Evolutionary conservation across 1,139 yeast species (phyloP).

Genomic region (Sugiyamaella pinicola): DNA sequence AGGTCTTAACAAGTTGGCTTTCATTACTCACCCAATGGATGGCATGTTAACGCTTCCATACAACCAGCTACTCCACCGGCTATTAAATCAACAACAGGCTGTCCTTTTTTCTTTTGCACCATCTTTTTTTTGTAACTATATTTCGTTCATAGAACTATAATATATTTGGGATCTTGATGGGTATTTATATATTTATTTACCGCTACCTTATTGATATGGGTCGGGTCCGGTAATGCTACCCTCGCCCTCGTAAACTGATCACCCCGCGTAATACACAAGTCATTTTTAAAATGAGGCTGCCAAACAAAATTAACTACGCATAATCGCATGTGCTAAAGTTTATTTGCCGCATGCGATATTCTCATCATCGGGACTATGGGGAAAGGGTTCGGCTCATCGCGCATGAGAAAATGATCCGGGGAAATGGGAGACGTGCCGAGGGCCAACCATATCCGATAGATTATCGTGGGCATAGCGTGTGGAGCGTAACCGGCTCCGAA

Average conservation of each 20-base stretch:
- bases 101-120: conserved; percentile 39
- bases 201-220: neutral
- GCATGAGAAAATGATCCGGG: conserved; percentile 22
- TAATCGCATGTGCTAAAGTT: conserved; percentile 2
- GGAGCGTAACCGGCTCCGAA: conserved; percentile 6
- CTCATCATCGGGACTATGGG: conserved; percentile 2
- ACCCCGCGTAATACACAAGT: conserved; percentile 4
- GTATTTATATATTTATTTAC: conserved; percentile 1
- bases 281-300: conserved; percentile 8
- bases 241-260: too few relatives aligned
- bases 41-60: conserved; percentile 94
- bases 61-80: conserved; percentile 98
- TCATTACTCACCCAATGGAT: conserved; percentile 57
- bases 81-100: conserved; percentile 71
- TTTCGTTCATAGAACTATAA: neutral
- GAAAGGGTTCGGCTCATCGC: neutral
- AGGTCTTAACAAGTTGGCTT: too few relatives aligned
- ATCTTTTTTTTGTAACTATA: neutral
- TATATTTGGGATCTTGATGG: neutral
- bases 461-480: too few relatives aligned
- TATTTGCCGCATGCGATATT: conserved; percentile 6
- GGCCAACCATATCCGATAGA: too few relatives aligned
- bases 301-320: conserved; percentile 12
- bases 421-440: conserved; percentile 14
- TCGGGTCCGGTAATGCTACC: conserved; percentile 4